Evolutionary conservation across 2,329 filamentous ascomycete species (phyloP), one percentile per base, ranked within the genome.

Genomic region (Neurospora crassa): DNA sequence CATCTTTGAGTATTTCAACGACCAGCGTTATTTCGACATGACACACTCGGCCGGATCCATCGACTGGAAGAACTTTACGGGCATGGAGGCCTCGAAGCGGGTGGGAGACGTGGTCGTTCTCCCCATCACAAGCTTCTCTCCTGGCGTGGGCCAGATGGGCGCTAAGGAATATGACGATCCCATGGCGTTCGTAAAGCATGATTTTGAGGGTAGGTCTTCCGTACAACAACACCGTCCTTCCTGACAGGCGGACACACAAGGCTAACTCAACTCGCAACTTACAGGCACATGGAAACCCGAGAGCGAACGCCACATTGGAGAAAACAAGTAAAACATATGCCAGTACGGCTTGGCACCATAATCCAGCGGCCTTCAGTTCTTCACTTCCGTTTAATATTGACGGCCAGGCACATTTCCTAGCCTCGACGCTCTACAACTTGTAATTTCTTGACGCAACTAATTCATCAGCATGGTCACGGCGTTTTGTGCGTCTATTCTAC

Each of bases 171-270:
- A 90, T 59, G 93, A 97, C 76, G 91, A 98, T 79, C 93, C 94
- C 1, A 95, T 97, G 93, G 96, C 96, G 1, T 98, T 97, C 84
- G 96, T 99, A 73, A 94, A 96, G 83, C 96, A 99, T 82, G 90
- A 94, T 70, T 99, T 99, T 80, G 93, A 97, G 84, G 96, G 95
- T 96, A 83, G 75, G 86, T 80, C 69, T 63, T 18, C 16, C 14
- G 2, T 3, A 14, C 24, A 37, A 18, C 53, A 18, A 24, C n/a
- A 1, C 7, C 34, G 37, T 34, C 37, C 24, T 29, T n/a, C 20
- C 12, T 16, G n/a, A 40, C 53, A 40, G 29, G 69, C 71, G 12
- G 53, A 16, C 14, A 43, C 14, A 24, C 6, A 20, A 16, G 18
- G 40, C 40, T 70, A 70, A 67, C 53, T 1, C 12, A n/a, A 4